Evolutionary conservation across 2,329 filamentous ascomycete species (phyloP).

Genomic region (Raffaelea ambrosiae): DNA sequence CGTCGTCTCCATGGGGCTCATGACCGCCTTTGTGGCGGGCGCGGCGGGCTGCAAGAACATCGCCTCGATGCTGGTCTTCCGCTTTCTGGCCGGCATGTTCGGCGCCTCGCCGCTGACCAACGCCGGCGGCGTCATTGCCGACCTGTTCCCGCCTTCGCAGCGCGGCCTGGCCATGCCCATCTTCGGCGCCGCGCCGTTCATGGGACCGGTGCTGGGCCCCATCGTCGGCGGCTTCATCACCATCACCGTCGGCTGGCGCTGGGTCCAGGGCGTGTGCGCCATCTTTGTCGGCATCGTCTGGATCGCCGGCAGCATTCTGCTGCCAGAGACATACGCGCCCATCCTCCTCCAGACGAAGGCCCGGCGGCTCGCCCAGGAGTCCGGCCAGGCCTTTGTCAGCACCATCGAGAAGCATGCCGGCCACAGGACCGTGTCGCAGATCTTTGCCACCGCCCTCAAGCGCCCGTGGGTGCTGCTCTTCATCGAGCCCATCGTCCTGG

Average conservation of each 20-base stretch:
- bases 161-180: background rate
- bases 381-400: background rate
- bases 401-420: background rate
- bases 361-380: background rate
- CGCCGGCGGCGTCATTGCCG: constrained; percentile 1
- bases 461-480: constrained; percentile 60
- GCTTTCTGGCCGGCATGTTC: constrained; percentile 3
- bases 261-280: constrained; percentile 20
- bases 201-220: constrained; percentile 28
- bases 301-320: background rate
- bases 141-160: background rate
- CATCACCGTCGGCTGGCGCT: constrained; percentile 48
- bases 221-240: constrained; percentile 52
- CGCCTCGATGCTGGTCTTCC: background rate
- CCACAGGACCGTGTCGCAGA: background rate
- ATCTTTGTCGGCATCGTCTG: background rate
- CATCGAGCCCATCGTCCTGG: constrained; percentile 56
- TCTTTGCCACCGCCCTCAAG: constrained; percentile 28
- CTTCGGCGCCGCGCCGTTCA: constrained; percentile 30
- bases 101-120: background rate
- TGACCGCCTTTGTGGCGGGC: constrained; percentile 1
- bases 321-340: background rate
- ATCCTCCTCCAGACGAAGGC: background rate
- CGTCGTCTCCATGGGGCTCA: background rate
- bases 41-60: constrained; percentile 20